Evolutionary conservation across 768 basidiomycete genomes (phyloP).

Genomic region (Boletus sp.): DNA sequence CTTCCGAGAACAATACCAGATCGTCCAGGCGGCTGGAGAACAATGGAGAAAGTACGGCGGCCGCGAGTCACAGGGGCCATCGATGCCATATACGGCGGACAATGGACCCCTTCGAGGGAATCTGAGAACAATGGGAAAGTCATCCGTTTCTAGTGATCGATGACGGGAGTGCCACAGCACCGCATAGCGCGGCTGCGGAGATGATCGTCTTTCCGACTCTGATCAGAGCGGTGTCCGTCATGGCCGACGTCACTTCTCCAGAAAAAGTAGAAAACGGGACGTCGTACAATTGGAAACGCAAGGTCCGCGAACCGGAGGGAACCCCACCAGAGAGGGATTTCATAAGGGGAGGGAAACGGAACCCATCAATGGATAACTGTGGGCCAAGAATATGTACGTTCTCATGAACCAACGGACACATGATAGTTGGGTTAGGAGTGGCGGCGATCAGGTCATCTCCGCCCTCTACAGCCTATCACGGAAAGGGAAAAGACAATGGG

Average conservation of each 20-base stretch:
- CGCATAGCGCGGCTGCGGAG: slow-evolving; percentile 11
- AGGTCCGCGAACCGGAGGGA: slow-evolving; percentile 1
- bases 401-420: slow-evolving; percentile 17
- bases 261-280: neutral
- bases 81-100: slow-evolving; percentile 20
- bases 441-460: slow-evolving; percentile 33
- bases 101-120: slow-evolving; percentile 12
- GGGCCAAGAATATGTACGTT: slow-evolving; percentile 3
- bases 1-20: slow-evolving; percentile 16
- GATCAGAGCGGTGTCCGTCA: neutral
- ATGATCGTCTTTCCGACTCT: slow-evolving; percentile 6
- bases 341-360: neutral
- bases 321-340: slow-evolving; percentile 1
- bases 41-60: slow-evolving; percentile 2
- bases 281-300: neutral
- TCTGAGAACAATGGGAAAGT: slow-evolving; percentile 14
- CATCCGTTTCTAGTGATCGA: neutral
- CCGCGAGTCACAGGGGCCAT: slow-evolving; percentile 5
- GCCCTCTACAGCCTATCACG: slow-evolving; percentile 18
- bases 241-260: neutral
- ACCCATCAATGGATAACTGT: slow-evolving; percentile 6
- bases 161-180: slow-evolving; percentile 8
- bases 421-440: slow-evolving; percentile 18
- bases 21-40: neutral
- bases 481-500: slow-evolving; percentile 8